Conservation (phyloP, 2,329 filamentous ascomycete species). For the Cladosporium cucumerinum region DNA sequence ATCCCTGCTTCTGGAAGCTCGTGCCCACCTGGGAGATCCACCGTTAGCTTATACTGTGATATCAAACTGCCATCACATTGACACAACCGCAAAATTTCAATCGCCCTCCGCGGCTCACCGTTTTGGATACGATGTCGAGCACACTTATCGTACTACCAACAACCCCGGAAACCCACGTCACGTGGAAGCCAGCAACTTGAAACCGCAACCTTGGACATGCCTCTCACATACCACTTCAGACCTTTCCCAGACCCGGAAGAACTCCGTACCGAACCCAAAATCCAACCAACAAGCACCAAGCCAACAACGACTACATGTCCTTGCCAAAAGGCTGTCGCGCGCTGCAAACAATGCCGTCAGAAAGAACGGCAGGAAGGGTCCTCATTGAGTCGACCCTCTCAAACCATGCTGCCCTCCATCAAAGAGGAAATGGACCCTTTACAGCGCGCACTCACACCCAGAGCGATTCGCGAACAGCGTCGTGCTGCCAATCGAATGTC, state of each 20-base stretch:
- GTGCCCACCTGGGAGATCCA: not conserved
- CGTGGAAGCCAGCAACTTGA: slow-evolving; percentile 5
- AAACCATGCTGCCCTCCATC: not conserved
- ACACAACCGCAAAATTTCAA: not conserved
- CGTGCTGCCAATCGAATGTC: not conserved
- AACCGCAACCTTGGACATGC: not conserved
- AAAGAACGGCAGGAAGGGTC: not conserved
- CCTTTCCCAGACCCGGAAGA: slow-evolving; percentile 4
- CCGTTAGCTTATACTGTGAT: slow-evolving; percentile 1
- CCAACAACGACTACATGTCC: not conserved
- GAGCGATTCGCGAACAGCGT: slow-evolving; percentile 6
- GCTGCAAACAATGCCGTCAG: not conserved
- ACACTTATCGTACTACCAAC: not conserved
- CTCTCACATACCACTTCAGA: slow-evolving; percentile 15
- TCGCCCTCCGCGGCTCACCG: not conserved
- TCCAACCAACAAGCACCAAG: not conserved
- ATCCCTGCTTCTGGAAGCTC: not conserved
- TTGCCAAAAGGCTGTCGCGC: not conserved
- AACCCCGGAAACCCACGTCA: not conserved
- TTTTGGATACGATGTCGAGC: slow-evolving; percentile 10
- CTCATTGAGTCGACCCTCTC: not conserved
- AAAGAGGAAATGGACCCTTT: slow-evolving; percentile 2
- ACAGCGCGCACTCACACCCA: not conserved
- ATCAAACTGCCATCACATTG: slow-evolving; percentile 4
- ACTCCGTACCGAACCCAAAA: not conserved